Conservation (phyloP, 2,329 filamentous ascomycete genomes). For the Metarhizium anisopliae region DNA sequence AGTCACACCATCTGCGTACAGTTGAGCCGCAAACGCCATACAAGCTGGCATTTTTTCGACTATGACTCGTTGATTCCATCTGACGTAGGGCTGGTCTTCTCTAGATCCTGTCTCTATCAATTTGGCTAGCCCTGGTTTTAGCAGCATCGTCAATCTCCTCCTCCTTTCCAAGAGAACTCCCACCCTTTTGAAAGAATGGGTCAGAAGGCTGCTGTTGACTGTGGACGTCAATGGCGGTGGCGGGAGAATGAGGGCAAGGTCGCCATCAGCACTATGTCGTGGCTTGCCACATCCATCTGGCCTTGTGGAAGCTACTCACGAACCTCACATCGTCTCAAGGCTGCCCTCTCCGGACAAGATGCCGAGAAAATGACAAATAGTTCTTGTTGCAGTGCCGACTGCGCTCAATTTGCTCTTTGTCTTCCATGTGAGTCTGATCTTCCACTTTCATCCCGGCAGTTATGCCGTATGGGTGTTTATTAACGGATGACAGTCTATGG, state of each 20-base stretch:
- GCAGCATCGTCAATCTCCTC: neutral
- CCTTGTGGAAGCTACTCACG: slow-evolving; percentile 20
- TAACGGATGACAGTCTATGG: slow-evolving; percentile 20
- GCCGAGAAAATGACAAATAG: slow-evolving; percentile 8
- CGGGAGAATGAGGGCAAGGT: slow-evolving; percentile 2
- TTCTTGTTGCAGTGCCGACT: slow-evolving; percentile 14
- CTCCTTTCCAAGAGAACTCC: neutral
- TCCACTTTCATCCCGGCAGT: neutral
- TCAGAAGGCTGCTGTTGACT: slow-evolving; percentile 8
- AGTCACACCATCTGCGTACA: neutral
- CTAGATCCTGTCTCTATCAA: neutral
- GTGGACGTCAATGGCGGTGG: slow-evolving; percentile 11
- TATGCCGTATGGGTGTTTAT: neutral
- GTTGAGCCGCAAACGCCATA: neutral
- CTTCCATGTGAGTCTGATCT: slow-evolving; percentile 16
- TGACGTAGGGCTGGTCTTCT: neutral
- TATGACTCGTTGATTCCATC: neutral
- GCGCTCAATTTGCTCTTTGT: slow-evolving; percentile 14
- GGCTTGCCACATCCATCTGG: slow-evolving; percentile 10
- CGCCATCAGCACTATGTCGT: slow-evolving; percentile 1
- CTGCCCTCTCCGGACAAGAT: slow-evolving; percentile 14
- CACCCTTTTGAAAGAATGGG: slow-evolving; percentile 11
- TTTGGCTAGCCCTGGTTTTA: neutral
- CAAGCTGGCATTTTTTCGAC: neutral
- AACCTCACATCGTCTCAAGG: slow-evolving; percentile 14